Base-by-base conservation (phyloP, 2,329 filamentous ascomycete genomes). In the Paraphoma sp. region DNA sequence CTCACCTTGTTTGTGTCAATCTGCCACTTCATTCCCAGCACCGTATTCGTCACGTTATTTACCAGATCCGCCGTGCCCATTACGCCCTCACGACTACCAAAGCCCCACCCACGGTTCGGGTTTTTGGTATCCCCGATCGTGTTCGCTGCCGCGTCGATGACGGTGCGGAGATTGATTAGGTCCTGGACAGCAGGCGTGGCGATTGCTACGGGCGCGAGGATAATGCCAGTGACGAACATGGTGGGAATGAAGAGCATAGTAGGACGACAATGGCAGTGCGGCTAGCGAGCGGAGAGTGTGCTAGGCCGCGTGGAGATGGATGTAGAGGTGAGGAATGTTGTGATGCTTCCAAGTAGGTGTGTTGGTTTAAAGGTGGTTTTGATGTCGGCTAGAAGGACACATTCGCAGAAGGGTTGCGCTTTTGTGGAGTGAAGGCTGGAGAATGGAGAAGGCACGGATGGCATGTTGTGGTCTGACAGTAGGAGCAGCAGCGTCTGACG, bases 1-100 rank as follows among this genome's bases (percentile, higher is more conserved):
- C 48, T 4, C 60, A 72, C 74, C 62, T 64, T 65, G 58, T 76
- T 68, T 7, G 63, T 67, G 44, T 75, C 67, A 8, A 75, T 54
- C 50, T 71, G 64, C 11, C 62, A 75, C 51, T 75, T 75, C 4
- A 63, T 62, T 36, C 60, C 57, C 48, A 76, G 43, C 9, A 76
- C 65, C 6, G 68, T 69, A 8, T 50, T 67, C 7, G 71, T 76
- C 48, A 75, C 66, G 48, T 76, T 76, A 51, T 65, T 59, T 29
- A 76, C 55, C 14, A 74, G 59, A 50, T 75, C 67, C 2, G 71
- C 72, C 16, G 73, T 76, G 29, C 69, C 66, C 56, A 72, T 55
- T 14, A 10, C 10, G 29, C 56, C 61, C 40, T 48, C 56, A 23
- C 52, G 47, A 18, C 53, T 57, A 9, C 64, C 45, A 3, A 63